These are phyloP conservation scores for Hypericum androsaemum DNA, from an alignment of 345 rosid species.

Conservation along the genomic window DNA sequence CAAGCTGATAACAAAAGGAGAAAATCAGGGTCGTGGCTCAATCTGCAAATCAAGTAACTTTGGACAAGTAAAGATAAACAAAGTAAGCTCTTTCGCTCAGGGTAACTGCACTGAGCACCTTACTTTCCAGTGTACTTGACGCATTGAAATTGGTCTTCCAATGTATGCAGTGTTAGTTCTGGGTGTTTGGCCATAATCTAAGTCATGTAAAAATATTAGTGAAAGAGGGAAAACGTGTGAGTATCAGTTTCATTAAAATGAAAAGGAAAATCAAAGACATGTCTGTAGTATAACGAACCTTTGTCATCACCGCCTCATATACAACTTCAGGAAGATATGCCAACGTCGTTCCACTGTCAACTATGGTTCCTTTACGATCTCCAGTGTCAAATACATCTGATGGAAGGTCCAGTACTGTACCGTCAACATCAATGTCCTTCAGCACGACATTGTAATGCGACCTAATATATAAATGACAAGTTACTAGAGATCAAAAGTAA, in stretches of 20 bases:
- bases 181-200: conserved; percentile 51
- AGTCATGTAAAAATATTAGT: conserved; percentile 7
- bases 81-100: no score
- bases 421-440: conserved; percentile 67
- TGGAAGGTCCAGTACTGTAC: conserved; percentile 39
- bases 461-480: conserved; percentile 29
- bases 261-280: background rate
- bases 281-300: conserved; percentile 24
- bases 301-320: conserved; percentile 38
- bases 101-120: conserved; percentile 21
- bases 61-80: no score
- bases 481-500: no score
- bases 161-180: conserved; percentile 38
- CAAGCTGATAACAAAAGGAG: background rate
- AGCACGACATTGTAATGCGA: conserved; percentile 71
- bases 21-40: background rate
- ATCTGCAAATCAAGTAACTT: background rate
- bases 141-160: conserved; percentile 58
- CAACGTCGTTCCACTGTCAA: conserved; percentile 95
- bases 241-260: background rate
- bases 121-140: conserved; percentile 48
- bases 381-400: conserved; percentile 37
- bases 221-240: background rate
- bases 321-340: conserved; percentile 60
- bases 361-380: conserved; percentile 46